Percentiles rank a stretch among this genome's conserved stretches.
Conservation (phyloP, 306 rosid species). For the Rubus idaeus region DNA sequence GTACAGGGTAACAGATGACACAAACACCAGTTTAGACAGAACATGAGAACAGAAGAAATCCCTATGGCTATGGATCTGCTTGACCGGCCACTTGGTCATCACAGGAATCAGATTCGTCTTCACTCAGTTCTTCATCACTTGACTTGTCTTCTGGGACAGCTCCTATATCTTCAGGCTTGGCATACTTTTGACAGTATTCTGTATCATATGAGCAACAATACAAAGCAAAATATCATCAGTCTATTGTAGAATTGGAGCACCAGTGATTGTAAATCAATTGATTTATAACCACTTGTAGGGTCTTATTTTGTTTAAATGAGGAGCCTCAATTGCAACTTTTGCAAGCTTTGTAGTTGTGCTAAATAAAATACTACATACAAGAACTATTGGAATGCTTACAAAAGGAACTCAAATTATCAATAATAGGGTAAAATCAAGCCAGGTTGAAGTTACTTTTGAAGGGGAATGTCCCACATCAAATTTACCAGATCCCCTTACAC, state of each 20-base stretch:
- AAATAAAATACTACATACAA: neutral
- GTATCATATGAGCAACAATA: conserved; percentile 27
- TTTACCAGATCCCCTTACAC: neutral
- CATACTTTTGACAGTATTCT: conserved; percentile 85
- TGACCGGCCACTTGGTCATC: conserved; percentile 71
- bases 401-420: neutral
- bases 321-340: neutral
- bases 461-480: too few species aligned
- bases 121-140: conserved; percentile 78
- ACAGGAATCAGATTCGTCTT: conserved; percentile 64
- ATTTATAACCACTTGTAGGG: neutral
- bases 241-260: neutral
- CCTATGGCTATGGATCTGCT: conserved; percentile 74
- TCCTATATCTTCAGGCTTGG: conserved; percentile 83
- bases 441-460: neutral
- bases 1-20: conserved; percentile 40
- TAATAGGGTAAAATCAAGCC: neutral
- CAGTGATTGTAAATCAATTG: neutral
- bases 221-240: neutral
- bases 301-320: neutral
- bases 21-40: conserved; percentile 13
- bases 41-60: conserved; percentile 16
- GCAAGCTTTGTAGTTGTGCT: neutral
- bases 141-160: conserved; percentile 59
- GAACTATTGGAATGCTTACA: neutral